phyloP scores from a whole-genome alignment of 192 early-diverging fungal genomes.

The Umbelopsis vinacea region DNA sequence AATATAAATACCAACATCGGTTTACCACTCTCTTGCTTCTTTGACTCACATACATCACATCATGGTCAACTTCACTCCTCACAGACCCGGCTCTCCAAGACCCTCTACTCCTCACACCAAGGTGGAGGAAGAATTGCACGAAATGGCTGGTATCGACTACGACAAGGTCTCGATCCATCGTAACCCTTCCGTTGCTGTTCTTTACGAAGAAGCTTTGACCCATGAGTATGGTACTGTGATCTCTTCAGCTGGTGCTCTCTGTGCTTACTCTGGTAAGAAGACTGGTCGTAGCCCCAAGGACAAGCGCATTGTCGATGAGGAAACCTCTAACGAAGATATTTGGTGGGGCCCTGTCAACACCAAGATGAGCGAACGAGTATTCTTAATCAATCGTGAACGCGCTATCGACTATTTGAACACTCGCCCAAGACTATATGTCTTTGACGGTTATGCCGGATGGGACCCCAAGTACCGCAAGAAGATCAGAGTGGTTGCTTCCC shows the following conservation, averaged over 20 bases:
- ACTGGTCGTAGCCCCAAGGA: slow-evolving; percentile 93
- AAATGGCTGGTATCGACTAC: slow-evolving; percentile 79
- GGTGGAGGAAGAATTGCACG: slow-evolving; percentile 70
- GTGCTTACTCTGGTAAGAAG: slow-evolving; percentile 90
- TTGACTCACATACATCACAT: slow-evolving; percentile 6
- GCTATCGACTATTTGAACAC: slow-evolving; percentile 97
- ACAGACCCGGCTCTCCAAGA: slow-evolving; percentile 35
- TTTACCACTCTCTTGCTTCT: neutral
- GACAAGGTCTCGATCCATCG: slow-evolving; percentile 81
- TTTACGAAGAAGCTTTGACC: slow-evolving; percentile 92
- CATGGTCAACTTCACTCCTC: slow-evolving; percentile 28
- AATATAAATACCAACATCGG: slow-evolving; percentile 12
- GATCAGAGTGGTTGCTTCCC: slow-evolving; percentile 92
- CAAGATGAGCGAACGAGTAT: slow-evolving; percentile 78
- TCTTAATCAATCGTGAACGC: slow-evolving; percentile 95
- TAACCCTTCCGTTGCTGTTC: slow-evolving; percentile 82
- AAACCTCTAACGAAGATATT: slow-evolving; percentile 80
- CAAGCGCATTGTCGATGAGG: slow-evolving; percentile 97
- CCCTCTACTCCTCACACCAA: slow-evolving; percentile 40
- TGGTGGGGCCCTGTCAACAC: slow-evolving; percentile 99
- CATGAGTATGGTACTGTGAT: slow-evolving; percentile 87
- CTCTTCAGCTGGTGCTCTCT: slow-evolving; percentile 90
- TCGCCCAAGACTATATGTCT: slow-evolving; percentile 88
- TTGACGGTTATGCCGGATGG: slow-evolving; percentile 98
- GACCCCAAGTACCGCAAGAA: slow-evolving; percentile 98